phyloP scores from a whole-genome alignment of 1,284 basidiomycete species.

The Schizophyllum commune region DNA sequence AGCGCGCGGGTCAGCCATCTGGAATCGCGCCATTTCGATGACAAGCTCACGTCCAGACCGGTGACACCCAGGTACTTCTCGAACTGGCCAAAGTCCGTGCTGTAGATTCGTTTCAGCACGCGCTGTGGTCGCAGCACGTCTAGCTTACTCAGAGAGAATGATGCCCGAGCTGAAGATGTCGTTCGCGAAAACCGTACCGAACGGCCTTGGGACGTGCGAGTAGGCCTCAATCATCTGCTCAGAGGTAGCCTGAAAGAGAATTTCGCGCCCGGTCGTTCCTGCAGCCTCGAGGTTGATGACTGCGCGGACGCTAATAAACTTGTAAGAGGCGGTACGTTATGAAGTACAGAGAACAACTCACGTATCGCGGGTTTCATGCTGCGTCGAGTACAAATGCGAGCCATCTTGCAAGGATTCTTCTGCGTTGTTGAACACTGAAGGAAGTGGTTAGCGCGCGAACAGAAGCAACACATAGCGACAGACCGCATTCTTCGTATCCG shows the following conservation, averaged over 20 bases:
- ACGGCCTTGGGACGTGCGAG: constrained; percentile 80
- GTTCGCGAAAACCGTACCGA: constrained; percentile 87
- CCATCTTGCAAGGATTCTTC: constrained; percentile 95
- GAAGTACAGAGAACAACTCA: not conserved
- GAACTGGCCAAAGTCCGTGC: constrained; percentile 93
- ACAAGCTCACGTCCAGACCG: constrained; percentile 65
- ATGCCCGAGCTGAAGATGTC: constrained; percentile 94
- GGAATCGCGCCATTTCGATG: not conserved
- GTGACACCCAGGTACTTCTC: constrained; percentile 85
- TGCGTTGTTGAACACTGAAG: constrained; percentile 87
- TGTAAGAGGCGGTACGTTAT: too few relatives aligned
- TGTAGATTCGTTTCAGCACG: constrained; percentile 20
- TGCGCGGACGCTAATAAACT: constrained; percentile 83
- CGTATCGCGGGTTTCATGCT: constrained; percentile 40
- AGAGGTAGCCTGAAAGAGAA: constrained; percentile 95
- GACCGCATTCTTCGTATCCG: not conserved
- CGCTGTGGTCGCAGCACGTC: not conserved
- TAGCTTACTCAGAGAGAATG: constrained; percentile 77
- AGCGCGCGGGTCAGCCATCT: not conserved
- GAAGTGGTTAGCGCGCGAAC: not conserved
- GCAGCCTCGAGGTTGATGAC: constrained; percentile 94
- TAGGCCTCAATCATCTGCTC: constrained; percentile 93
- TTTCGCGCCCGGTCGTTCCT: constrained; percentile 81
- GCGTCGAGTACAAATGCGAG: constrained; percentile 87
- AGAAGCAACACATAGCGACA: not conserved